Conservation (phyloP, 225 moss, liverwort and hornwort species). For the Ulota crispa region DNA sequence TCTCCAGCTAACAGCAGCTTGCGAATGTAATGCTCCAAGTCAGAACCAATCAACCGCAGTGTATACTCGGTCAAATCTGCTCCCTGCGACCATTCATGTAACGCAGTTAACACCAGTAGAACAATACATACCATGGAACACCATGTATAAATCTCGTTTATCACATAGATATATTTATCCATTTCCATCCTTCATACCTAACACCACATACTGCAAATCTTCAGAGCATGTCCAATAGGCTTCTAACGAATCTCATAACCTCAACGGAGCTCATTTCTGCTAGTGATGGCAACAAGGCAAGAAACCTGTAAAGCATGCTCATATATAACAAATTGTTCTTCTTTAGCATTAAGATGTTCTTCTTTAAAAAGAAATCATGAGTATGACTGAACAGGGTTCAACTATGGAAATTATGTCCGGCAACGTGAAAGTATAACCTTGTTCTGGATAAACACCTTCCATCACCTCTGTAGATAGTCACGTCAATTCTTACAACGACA, state of each 20-base stretch:
- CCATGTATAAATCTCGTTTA: neutral
- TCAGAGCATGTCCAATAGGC: neutral
- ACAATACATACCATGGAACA: neutral
- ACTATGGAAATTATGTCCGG: neutral
- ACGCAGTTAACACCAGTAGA: slow-evolving; percentile 7
- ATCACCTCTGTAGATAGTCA: neutral
- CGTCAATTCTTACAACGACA: neutral
- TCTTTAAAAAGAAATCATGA: neutral
- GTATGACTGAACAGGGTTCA: neutral
- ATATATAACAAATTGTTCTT: neutral
- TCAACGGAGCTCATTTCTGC: neutral
- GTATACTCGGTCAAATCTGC: slow-evolving; percentile 92
- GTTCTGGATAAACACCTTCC: neutral
- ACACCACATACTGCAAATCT: neutral
- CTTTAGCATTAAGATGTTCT: neutral
- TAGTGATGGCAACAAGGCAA: neutral
- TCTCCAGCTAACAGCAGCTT: slow-evolving; percentile 88
- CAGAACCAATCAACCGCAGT: slow-evolving; percentile 84
- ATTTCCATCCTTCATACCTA: neutral
- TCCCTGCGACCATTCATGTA: slow-evolving; percentile 57
- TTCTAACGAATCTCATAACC: neutral
- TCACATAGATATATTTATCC: neutral
- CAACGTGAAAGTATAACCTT: no score
- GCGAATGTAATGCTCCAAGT: slow-evolving; percentile 91
- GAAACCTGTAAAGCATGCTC: neutral